Evolutionary conservation across 202 grass and related monocot genomes (phyloP).

Genomic region (Cymbopogon flexuosus): DNA sequence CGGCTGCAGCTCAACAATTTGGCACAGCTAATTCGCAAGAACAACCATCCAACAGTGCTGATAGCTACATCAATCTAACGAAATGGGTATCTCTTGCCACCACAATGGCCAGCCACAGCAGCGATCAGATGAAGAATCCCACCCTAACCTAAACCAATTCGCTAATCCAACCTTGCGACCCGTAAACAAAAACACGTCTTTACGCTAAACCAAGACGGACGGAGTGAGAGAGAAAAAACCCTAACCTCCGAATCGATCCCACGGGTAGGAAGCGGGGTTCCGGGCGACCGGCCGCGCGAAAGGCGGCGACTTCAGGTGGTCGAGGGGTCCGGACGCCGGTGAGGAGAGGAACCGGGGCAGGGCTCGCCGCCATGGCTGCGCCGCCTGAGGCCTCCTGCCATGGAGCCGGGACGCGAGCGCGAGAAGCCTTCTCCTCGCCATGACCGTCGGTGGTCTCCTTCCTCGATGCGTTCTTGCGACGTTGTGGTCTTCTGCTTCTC

Average conservation of each 20-base stretch:
- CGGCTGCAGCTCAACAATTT: background rate
- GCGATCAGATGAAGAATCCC: too few species aligned
- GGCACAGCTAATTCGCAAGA: background rate
- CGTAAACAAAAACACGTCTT: background rate
- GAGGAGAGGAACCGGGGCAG: conserved; percentile 27
- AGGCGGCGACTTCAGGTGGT: conserved; percentile 33
- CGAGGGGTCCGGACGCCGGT: background rate
- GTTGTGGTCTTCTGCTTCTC: conserved; percentile 12
- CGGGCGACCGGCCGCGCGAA: conserved; percentile 20
- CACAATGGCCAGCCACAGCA: too few species aligned
- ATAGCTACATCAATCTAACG: background rate
- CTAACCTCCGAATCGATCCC: conserved; percentile 46
- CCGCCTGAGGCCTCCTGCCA: background rate
- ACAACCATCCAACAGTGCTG: background rate
- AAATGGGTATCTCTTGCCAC: background rate
- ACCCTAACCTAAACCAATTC: background rate
- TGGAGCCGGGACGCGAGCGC: conserved; percentile 17
- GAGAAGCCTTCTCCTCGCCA: conserved; percentile 43
- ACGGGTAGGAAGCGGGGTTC: conserved; percentile 10
- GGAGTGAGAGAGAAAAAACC: background rate
- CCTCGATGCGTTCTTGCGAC: background rate
- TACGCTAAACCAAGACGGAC: background rate
- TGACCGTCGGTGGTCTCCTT: background rate
- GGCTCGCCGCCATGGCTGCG: background rate
- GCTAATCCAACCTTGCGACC: background rate